These are phyloP conservation scores for Melanogaster broomeanus DNA, from an alignment of 768 basidiomycete species.

Conservation along the genomic window DNA sequence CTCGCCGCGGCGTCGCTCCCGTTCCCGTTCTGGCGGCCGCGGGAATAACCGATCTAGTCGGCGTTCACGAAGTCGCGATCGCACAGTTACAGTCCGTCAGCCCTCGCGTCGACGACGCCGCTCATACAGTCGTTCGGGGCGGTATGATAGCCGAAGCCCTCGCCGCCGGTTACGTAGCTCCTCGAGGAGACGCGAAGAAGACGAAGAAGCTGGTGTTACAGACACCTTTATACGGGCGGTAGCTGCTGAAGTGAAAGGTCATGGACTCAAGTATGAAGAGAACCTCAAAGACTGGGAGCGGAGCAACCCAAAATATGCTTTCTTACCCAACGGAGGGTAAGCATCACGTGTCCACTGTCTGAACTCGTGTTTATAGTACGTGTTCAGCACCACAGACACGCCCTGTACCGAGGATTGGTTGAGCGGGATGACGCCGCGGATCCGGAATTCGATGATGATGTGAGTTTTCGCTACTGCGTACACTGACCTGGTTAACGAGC, in stretches of 20 bases:
- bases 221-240: constrained; percentile 88
- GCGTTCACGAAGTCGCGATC: constrained; percentile 29
- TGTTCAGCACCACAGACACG: constrained; percentile 67
- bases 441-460: constrained; percentile 84
- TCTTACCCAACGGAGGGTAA: constrained; percentile 63
- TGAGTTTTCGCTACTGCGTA: constrained; percentile 25
- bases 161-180: constrained; percentile 39
- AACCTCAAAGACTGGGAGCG: constrained; percentile 74
- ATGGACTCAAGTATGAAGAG: constrained; percentile 76
- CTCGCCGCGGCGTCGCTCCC: constrained; percentile 26
- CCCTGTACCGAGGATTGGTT: constrained; percentile 69
- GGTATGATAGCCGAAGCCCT: constrained; percentile 47
- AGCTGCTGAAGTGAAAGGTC: constrained; percentile 80
- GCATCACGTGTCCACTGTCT: constrained; percentile 2
- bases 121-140: constrained; percentile 53
- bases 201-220: constrained; percentile 60
- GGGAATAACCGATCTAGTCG: constrained; percentile 24
- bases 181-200: constrained; percentile 48
- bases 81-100: constrained; percentile 35
- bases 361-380: constrained; percentile 2
- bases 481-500: constrained; percentile 6
- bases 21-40: constrained; percentile 34
- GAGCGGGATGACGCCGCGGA: constrained; percentile 55
- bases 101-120: constrained; percentile 41
- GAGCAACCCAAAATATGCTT: constrained; percentile 80